Evolutionary conservation across 108 stramenopile genomes (phyloP).

Genomic region (Pseudonitzschia multiseries): DNA sequence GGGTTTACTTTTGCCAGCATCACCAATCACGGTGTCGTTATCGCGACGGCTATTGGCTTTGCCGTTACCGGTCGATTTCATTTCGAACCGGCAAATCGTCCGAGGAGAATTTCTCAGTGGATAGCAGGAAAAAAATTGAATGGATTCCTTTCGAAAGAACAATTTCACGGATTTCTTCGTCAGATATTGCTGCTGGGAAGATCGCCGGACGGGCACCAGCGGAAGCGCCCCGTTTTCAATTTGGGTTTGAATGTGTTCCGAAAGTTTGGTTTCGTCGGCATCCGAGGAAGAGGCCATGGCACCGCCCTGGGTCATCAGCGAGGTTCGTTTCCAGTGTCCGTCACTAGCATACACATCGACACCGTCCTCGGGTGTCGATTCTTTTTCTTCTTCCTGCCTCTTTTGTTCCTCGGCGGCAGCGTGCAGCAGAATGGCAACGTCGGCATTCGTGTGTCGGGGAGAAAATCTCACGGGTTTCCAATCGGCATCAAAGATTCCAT

Average conservation of each 20-base stretch:
- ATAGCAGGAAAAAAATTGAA: conserved; percentile 6
- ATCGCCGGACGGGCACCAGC: conserved; percentile 11
- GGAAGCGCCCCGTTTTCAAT: not conserved
- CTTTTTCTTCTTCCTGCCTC: not conserved
- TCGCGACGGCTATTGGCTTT: not conserved
- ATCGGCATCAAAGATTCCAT: conserved; percentile 7
- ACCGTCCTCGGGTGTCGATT: too few relatives aligned
- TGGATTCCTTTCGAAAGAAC: conserved; percentile 1
- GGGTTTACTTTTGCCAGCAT: too few relatives aligned
- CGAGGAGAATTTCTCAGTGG: conserved; percentile 3
- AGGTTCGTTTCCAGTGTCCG: not conserved
- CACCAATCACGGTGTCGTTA: too few relatives aligned
- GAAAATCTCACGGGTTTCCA: conserved; percentile 9
- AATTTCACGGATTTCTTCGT: not conserved
- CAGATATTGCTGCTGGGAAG: not conserved
- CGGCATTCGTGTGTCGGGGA: not conserved
- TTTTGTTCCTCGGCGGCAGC: not conserved
- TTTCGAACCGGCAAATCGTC: conserved; percentile 3
- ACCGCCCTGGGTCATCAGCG: not conserved
- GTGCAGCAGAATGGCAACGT: conserved; percentile 7
- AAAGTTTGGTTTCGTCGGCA: too few relatives aligned
- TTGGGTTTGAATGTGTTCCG: not conserved
- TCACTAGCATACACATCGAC: too few relatives aligned
- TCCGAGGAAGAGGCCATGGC: too few relatives aligned
- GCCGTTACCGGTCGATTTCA: not conserved